Conservation (phyloP, 192 early-diverging fungal genomes). For the Podila verticillata region DNA sequence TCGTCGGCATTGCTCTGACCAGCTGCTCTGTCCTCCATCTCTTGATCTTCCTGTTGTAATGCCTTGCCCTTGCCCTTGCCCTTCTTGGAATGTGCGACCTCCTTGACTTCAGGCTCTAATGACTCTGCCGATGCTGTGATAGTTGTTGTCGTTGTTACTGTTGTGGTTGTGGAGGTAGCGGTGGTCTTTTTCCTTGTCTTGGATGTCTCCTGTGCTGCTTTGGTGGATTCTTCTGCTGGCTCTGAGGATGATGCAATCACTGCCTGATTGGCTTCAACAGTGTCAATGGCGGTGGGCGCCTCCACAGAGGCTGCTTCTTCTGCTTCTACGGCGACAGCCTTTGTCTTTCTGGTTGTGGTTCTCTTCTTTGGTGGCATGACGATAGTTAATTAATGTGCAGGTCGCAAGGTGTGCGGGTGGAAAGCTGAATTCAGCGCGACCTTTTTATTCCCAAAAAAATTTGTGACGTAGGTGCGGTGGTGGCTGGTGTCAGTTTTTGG, state of each 20-base stretch:
- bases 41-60: slow-evolving; percentile 2
- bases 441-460: not conserved
- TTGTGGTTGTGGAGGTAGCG: not conserved
- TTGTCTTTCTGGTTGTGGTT: slow-evolving; percentile 23
- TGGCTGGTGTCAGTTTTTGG: not conserved
- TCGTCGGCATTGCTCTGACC: slow-evolving; percentile 2
- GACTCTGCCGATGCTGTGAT: not conserved
- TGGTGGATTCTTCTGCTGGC: not conserved
- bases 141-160: not conserved
- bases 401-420: not conserved
- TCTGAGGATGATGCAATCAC: not conserved
- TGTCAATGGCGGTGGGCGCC: slow-evolving; percentile 10
- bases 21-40: not conserved
- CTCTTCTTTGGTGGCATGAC: slow-evolving; percentile 39
- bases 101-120: not conserved
- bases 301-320: not conserved
- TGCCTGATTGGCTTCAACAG: not conserved
- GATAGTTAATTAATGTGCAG: not conserved
- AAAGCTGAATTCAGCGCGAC: not conserved
- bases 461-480: not conserved
- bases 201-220: slow-evolving; percentile 3
- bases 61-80: too few relatives aligned
- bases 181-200: not conserved
- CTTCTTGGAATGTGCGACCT: not conserved
- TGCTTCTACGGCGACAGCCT: slow-evolving; percentile 2